Conservation (phyloP, 305 asterid species). For the Rubia peregrina region DNA sequence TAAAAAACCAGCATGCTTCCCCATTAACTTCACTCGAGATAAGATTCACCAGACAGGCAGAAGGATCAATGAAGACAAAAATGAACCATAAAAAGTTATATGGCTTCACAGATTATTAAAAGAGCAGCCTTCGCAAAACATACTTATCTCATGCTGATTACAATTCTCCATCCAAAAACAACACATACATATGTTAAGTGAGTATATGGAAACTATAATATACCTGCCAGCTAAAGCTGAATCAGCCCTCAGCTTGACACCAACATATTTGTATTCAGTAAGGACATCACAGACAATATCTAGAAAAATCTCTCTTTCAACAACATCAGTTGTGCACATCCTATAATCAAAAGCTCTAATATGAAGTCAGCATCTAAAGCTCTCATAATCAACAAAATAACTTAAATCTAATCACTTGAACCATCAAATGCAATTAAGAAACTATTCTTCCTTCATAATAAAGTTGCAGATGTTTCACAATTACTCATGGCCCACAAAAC, state of each 20-base stretch:
- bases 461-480: too few relatives aligned
- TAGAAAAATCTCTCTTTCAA: constrained; percentile 56
- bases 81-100: background rate
- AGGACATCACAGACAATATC: constrained; percentile 82
- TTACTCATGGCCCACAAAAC: too few relatives aligned
- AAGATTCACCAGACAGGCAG: too few relatives aligned
- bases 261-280: constrained; percentile 85
- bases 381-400: background rate
- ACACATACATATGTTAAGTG: background rate
- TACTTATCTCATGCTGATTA: background rate
- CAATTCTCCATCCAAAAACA: background rate
- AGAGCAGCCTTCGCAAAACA: background rate
- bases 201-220: constrained; percentile 10
- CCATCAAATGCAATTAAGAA: too few relatives aligned
- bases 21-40: background rate
- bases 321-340: constrained; percentile 72
- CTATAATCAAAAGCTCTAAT: too few relatives aligned
- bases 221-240: constrained; percentile 92
- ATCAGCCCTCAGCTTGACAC: constrained; percentile 90
- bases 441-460: too few relatives aligned
- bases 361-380: background rate
- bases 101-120: background rate
- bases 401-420: too few relatives aligned
- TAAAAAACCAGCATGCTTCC: background rate
- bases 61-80: background rate